These are phyloP conservation scores for Rhypophila decipiens DNA, from an alignment of 495 filamentous ascomycete genomes.

Conservation along the genomic window DNA sequence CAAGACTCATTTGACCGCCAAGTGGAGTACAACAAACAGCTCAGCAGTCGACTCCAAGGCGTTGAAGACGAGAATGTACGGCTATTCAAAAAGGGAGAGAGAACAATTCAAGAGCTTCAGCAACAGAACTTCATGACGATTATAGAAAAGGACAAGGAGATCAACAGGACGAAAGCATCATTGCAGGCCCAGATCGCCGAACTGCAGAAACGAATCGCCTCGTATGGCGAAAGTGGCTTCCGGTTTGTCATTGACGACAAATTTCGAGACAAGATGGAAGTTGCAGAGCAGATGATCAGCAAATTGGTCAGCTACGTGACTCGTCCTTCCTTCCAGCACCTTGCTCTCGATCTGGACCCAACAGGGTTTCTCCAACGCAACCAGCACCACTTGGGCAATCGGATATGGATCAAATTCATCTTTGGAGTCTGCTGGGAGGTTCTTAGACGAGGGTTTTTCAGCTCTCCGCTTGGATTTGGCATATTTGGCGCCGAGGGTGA, in stretches of 20 bases:
- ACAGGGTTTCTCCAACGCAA: neutral
- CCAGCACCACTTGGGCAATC: neutral
- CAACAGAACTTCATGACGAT: too few species aligned
- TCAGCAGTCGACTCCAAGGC: neutral
- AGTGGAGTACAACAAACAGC: neutral
- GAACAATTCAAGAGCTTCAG: too few species aligned
- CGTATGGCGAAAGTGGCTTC: neutral
- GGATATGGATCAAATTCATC: constrained; percentile 1
- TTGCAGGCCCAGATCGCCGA: neutral
- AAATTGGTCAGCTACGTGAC: neutral
- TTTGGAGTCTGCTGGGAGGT: neutral
- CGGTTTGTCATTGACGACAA: neutral
- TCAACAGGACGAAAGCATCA: neutral
- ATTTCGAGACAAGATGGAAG: neutral
- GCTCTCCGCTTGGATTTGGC: constrained; percentile 4
- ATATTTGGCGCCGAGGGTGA: constrained; percentile 2
- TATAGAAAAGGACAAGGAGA: neutral
- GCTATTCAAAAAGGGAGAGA: neutral
- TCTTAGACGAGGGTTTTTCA: neutral
- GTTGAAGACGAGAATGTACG: neutral
- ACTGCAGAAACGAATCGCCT: neutral
- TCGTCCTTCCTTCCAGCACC: neutral
- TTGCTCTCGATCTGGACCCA: neutral
- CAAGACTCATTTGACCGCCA: neutral
- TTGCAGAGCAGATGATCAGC: neutral